These are phyloP conservation scores for Prototheca cutis DNA, from an alignment of 163 green algal species.

Conservation along the genomic window DNA sequence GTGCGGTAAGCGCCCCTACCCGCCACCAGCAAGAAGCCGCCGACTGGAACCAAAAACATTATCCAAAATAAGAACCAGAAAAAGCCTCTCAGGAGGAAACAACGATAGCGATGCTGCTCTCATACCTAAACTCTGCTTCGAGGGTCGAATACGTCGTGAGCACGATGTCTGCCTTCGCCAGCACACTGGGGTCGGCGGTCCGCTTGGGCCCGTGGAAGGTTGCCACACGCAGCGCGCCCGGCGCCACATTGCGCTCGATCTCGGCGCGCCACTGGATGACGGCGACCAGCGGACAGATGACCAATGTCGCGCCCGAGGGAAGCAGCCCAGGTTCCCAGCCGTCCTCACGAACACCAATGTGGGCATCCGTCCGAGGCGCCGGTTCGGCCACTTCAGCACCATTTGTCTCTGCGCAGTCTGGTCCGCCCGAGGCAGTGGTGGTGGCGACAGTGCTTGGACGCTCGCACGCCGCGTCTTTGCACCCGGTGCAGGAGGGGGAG, in stretches of 20 bases:
- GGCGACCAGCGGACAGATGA: conserved; percentile 84
- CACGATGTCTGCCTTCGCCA: conserved; percentile 70
- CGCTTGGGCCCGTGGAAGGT: conserved; percentile 78
- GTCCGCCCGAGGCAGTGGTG: no score
- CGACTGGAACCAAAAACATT: no score
- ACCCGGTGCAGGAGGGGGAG: conserved; percentile 1
- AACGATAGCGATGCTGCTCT: no score
- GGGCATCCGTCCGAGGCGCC: conserved; percentile 5
- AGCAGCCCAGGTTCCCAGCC: not conserved
- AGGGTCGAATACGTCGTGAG: conserved; percentile 77
- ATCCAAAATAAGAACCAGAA: no score
- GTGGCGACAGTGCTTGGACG: no score
- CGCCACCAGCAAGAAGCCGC: no score
- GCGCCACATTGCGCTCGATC: conserved; percentile 70
- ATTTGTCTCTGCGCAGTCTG: no score
- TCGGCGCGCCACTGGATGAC: conserved; percentile 85
- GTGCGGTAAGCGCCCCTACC: no score
- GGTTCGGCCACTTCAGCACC: no score
- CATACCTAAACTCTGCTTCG: conserved; percentile 58
- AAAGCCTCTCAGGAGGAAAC: no score
- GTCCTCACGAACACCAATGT: not conserved
- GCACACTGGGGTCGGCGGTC: conserved; percentile 24
- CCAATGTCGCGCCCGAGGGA: conserved; percentile 65
- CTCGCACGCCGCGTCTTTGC: no score
- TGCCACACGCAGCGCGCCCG: conserved; percentile 58